Evolutionary conservation across 192 early-diverging fungal genomes (phyloP), one percentile per base, ranked within the genome.

Genomic region (Coemansia sp.): DNA sequence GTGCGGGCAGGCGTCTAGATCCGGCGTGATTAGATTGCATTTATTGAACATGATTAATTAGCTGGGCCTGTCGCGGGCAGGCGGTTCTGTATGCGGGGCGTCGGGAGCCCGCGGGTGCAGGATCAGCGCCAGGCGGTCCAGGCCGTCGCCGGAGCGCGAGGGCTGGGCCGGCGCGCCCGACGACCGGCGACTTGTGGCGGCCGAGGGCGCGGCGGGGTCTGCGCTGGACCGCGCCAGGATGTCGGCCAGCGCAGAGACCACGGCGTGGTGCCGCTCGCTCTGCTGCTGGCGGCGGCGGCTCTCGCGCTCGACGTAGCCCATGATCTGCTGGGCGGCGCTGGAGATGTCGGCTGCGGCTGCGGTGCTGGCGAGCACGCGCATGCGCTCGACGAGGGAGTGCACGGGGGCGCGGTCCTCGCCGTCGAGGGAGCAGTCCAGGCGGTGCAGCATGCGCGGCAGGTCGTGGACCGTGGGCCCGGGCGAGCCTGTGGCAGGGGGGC

Each of bases 271-370:
- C 3, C 73, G 58, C 46, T 77, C 68, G 59, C 73, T 77, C 47
- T 77, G 73, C 50, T 55, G 20, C 43, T 70, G 63, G n/a, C 73
- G 39, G 13, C 73, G 73, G 20, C 48, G 58, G 53, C 73, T 70
- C 43, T 77, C 73, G 23, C 63, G 59, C 59, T 77, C 73, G 21
- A 77, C 56, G 20, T 77, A 77, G 36, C 46, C 47, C 59, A 77
- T 65, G 33, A 77, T 70, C 42, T 59, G 67, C 58, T 66, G 61
- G 26, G 60, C 73, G 0, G 58, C 63, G 42, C 36, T 39, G 1
- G 73, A 62, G 6, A 77, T 55, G n/a, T 65, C 67, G 2, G 55
- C 45, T 0, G 63, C 21, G 16, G 73, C 31, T 30, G 73, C 57
- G 21, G 45, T 16, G 43, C 43, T 55, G 5, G 63, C 73, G 41